Percentiles rank a stretch among this genome's conserved stretches.
phyloP scores from a whole-genome alignment of 2,329 filamentous ascomycete genomes.

The Elsinoe necatrix region DNA sequence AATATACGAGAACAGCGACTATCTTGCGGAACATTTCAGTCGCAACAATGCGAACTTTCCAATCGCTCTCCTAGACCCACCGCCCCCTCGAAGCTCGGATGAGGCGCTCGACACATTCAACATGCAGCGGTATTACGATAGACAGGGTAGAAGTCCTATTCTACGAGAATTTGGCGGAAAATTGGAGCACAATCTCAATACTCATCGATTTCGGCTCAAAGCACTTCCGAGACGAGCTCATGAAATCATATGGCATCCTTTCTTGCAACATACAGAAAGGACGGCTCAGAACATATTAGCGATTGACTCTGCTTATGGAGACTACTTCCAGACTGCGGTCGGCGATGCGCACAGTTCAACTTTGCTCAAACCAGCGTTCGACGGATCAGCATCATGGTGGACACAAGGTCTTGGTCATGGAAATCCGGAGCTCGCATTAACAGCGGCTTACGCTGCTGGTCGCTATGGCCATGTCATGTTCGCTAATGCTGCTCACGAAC shows the following conservation, averaged over 20 bases:
- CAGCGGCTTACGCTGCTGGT: conserved; percentile 72
- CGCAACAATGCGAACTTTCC: neutral
- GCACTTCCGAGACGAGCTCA: conserved; percentile 55
- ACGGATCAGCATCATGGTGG: conserved; percentile 86
- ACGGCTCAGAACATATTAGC: conserved; percentile 55
- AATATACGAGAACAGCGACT: conserved; percentile 59
- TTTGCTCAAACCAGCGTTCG: conserved; percentile 57
- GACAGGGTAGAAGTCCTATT: conserved; percentile 32
- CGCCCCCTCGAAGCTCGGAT: conserved; percentile 48
- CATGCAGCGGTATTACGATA: conserved; percentile 58
- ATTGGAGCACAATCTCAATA: conserved; percentile 46
- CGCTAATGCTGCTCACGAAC: conserved; percentile 68
- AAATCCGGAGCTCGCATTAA: conserved; percentile 61
- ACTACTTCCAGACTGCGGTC: conserved; percentile 61
- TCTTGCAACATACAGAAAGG: conserved; percentile 67
- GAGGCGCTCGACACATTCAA: conserved; percentile 43
- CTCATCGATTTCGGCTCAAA: conserved; percentile 51
- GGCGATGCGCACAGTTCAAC: conserved; percentile 24
- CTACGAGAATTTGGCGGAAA: conserved; percentile 28
- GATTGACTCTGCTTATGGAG: conserved; percentile 73
- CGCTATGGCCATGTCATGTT: conserved; percentile 88
- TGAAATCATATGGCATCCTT: conserved; percentile 72
- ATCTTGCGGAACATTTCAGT: conserved; percentile 59
- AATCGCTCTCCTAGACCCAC: conserved; percentile 24
- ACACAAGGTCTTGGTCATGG: conserved; percentile 79